Evolutionary conservation across 345 rosid species (phyloP).

Genomic region (Brassica rapa): DNA sequence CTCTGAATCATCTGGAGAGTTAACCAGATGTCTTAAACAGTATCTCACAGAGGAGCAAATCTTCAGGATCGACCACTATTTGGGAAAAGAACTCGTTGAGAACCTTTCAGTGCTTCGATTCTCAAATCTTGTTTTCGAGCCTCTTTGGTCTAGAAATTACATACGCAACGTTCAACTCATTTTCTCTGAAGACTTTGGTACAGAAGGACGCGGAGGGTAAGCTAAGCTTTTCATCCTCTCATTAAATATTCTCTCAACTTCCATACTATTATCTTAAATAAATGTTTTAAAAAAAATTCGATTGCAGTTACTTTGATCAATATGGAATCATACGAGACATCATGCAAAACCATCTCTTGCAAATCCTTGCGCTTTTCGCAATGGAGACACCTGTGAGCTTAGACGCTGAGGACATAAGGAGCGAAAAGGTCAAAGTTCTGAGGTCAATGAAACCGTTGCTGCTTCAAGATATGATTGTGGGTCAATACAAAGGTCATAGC

Average conservation of each 20-base stretch:
- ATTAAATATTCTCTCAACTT: background rate
- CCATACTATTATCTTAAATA: too few relatives aligned
- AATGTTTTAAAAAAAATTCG: too few relatives aligned
- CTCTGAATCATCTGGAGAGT: conserved; percentile 69
- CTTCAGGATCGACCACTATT: conserved; percentile 39
- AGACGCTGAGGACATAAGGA: conserved; percentile 91
- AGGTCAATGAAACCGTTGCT: conserved; percentile 79
- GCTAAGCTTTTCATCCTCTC: conserved; percentile 1
- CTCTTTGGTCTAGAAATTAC: conserved; percentile 85
- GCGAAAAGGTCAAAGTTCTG: conserved; percentile 93
- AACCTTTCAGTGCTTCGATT: conserved; percentile 90
- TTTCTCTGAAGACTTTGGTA: conserved; percentile 93
- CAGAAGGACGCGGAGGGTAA: conserved; percentile 97
- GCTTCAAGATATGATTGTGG: conserved; percentile 74
- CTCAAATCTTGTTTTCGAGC: conserved; percentile 93
- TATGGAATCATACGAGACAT: conserved; percentile 92
- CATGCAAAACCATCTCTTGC: conserved; percentile 95
- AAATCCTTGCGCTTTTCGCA: conserved; percentile 88
- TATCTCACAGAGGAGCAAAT: conserved; percentile 82
- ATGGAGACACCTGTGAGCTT: conserved; percentile 98
- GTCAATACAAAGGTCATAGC: conserved; percentile 88
- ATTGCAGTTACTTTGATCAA: conserved; percentile 70
- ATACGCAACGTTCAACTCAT: conserved; percentile 86
- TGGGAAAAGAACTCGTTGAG: conserved; percentile 97
- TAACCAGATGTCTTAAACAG: conserved; percentile 77